phyloP scores from a whole-genome alignment of 306 rosid species.

The Lathyrus aphaca region DNA sequence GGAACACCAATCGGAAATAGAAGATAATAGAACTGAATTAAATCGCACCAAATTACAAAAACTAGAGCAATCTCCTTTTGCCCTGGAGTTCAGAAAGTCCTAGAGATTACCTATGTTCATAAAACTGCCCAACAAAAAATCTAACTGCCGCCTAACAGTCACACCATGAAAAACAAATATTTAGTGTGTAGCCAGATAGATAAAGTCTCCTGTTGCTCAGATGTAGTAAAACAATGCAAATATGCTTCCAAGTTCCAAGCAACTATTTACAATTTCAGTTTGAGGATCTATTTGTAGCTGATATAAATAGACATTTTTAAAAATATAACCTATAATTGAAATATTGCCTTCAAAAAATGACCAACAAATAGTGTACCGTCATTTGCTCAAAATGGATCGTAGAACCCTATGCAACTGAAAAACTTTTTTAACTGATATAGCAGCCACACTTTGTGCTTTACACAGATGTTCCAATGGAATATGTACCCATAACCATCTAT shows the following conservation, averaged over 20 bases:
- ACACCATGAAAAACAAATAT: not conserved
- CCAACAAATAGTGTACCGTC: not conserved
- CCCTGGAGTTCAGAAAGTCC: not conserved
- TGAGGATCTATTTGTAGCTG: not conserved
- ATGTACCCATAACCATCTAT: not conserved
- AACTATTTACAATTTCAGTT: not conserved
- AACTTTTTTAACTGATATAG: too few relatives aligned
- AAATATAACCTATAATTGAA: not conserved
- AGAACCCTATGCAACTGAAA: not conserved
- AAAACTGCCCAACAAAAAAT: not conserved
- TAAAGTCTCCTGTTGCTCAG: too few relatives aligned
- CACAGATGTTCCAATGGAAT: not conserved
- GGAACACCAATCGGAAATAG: not conserved
- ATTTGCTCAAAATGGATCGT: not conserved
- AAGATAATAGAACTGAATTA: not conserved
- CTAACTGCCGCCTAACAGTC: not conserved
- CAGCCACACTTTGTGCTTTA: too few relatives aligned
- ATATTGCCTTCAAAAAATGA: not conserved
- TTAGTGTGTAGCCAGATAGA: too few relatives aligned
- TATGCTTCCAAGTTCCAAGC: not conserved
- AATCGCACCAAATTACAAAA: not conserved
- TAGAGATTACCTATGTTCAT: not conserved
- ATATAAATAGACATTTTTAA: not conserved
- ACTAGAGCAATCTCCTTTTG: not conserved
- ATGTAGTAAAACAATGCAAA: not conserved